These are phyloP conservation scores for Oryza officinalis DNA, from an alignment of 176 grass and related monocot species.

Conservation along the genomic window DNA sequence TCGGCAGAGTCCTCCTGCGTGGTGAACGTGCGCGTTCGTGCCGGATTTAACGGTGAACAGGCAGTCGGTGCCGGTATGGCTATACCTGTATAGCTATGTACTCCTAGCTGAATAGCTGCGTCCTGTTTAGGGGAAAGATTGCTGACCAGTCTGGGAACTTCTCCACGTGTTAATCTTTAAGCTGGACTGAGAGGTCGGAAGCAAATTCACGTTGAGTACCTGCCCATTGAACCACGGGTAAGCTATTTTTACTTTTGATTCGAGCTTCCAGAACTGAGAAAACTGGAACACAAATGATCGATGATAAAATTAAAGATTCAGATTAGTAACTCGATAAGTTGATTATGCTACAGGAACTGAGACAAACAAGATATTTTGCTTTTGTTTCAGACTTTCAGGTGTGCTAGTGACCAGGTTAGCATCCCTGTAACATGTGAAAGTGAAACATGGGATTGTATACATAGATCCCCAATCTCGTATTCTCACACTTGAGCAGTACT, in stretches of 20 bases:
- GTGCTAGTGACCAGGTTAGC: background rate
- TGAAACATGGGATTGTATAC: background rate
- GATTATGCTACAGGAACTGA: background rate
- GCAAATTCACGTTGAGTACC: too few species aligned
- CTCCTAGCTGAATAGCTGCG: background rate
- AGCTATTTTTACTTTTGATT: background rate
- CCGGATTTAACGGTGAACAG: background rate
- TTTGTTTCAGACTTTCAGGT: too few species aligned
- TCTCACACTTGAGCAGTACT: background rate
- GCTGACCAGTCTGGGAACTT: background rate
- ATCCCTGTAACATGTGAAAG: background rate
- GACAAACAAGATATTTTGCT: too few species aligned
- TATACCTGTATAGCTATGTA: too few species aligned
- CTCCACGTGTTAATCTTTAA: background rate
- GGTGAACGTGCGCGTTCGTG: background rate
- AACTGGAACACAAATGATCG: background rate
- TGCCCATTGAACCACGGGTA: too few species aligned
- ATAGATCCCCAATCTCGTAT: background rate
- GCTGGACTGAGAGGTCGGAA: too few species aligned
- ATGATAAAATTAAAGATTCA: background rate
- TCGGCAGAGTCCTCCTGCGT: background rate
- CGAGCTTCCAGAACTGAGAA: background rate
- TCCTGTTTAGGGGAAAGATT: background rate
- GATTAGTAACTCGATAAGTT: background rate
- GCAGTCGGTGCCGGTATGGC: background rate